phyloP scores from a whole-genome alignment of 129 eudicot species.

The Artemisia argyi region DNA sequence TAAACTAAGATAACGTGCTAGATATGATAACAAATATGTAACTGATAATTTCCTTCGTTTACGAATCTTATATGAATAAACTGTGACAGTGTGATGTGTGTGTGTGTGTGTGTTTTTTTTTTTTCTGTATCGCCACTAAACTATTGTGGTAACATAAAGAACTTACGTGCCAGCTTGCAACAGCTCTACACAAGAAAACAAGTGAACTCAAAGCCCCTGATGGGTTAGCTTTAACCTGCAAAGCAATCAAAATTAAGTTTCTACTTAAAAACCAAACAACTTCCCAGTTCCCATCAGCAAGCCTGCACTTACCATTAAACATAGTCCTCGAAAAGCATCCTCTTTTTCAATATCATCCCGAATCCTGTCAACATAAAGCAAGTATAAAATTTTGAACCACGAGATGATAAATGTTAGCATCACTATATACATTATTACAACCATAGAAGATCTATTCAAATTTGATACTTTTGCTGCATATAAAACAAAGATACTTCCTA shows the following conservation, averaged over 20 bases:
- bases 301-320: constrained; percentile 66
- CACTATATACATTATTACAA: too few species aligned
- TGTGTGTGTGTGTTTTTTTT: too few species aligned
- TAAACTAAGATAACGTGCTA: background rate
- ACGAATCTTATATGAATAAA: too few species aligned
- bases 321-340: constrained; percentile 98
- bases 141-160: background rate
- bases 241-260: constrained; percentile 16
- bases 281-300: background rate
- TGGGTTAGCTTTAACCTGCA: constrained; percentile 93
- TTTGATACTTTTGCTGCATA: too few species aligned
- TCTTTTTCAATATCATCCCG: constrained; percentile 96
- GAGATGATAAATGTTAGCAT: background rate
- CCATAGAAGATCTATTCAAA: too few species aligned
- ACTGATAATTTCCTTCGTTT: too few species aligned
- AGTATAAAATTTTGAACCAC: background rate
- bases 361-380: constrained; percentile 56
- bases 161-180: constrained; percentile 97
- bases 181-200: constrained; percentile 83
- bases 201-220: constrained; percentile 86
- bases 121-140: background rate
- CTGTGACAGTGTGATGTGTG: too few species aligned
- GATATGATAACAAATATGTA: background rate
- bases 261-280: constrained; percentile 4
- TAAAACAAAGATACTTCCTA: too few species aligned